These are phyloP conservation scores for Solanum neorickii DNA, from an alignment of 257 asterid genomes.

Conservation along the genomic window DNA sequence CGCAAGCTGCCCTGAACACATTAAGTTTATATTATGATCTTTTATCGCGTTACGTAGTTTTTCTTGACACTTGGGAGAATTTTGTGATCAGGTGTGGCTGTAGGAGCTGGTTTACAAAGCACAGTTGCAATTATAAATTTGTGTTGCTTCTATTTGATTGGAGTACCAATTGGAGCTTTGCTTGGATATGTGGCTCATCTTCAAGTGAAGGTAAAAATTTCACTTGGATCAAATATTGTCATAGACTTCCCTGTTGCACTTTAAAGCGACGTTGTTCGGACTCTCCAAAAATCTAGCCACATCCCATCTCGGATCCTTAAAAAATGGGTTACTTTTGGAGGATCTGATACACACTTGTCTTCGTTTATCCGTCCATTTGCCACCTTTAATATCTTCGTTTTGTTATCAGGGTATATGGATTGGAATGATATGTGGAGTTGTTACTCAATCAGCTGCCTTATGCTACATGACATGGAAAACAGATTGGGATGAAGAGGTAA, in stretches of 20 bases:
- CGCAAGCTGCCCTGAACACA: background rate
- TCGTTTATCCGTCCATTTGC: background rate
- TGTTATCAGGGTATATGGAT: constrained; percentile 76
- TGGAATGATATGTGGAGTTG: constrained; percentile 64
- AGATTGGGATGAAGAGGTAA: constrained; percentile 58
- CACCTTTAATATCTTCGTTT: background rate
- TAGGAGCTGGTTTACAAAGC: constrained; percentile 75
- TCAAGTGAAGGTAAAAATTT: constrained; percentile 13
- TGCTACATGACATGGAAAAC: constrained; percentile 70
- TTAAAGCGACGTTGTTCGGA: background rate
- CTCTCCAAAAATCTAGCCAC: background rate
- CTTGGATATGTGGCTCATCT: constrained; percentile 15
- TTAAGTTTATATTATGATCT: background rate
- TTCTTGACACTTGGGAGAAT: background rate
- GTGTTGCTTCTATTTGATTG: constrained; percentile 19
- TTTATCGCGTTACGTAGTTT: background rate
- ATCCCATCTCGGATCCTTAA: background rate
- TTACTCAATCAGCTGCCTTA: constrained; percentile 49
- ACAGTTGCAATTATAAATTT: constrained; percentile 61
- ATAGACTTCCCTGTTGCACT: background rate
- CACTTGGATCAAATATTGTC: background rate
- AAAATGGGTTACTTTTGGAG: background rate
- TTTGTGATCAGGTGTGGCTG: constrained; percentile 57
- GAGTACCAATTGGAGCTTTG: constrained; percentile 12
- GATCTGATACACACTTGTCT: background rate